A percentile compares a stretch with the other conserved stretches of the same genome.
Conservation (phyloP, 106 monocot species). For the Cymbidium sinense region DNA sequence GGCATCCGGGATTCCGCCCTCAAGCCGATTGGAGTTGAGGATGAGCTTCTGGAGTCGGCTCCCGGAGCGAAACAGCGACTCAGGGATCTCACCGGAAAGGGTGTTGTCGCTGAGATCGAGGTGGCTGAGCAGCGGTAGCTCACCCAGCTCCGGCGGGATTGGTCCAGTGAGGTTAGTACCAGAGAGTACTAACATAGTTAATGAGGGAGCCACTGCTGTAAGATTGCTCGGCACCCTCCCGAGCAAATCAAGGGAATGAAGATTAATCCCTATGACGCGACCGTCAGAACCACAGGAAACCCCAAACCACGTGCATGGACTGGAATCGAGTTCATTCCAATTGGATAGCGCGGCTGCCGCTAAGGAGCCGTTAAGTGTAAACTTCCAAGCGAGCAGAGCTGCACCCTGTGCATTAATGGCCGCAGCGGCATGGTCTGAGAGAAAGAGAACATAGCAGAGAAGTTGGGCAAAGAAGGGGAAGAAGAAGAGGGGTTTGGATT, state of each 20-base stretch:
- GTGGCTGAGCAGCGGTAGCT: slow-evolving; percentile 26
- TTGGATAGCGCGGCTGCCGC: slow-evolving; percentile 24
- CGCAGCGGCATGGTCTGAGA: background rate
- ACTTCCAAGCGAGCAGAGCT: slow-evolving; percentile 67
- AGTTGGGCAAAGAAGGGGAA: background rate
- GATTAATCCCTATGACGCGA: slow-evolving; percentile 37
- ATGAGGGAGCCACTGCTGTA: slow-evolving; percentile 20
- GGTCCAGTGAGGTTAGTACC: slow-evolving; percentile 68
- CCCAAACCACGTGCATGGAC: slow-evolving; percentile 67
- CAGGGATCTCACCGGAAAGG: slow-evolving; percentile 64
- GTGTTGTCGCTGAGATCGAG: slow-evolving; percentile 74
- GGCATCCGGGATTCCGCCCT: slow-evolving; percentile 52
- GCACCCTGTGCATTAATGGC: slow-evolving; percentile 33
- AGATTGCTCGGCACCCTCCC: slow-evolving; percentile 45
- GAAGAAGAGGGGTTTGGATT: background rate
- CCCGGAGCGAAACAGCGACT: slow-evolving; percentile 26
- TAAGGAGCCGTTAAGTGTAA: slow-evolving; percentile 25
- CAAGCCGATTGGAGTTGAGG: slow-evolving; percentile 61
- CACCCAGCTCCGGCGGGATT: slow-evolving; percentile 49
- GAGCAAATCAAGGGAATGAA: slow-evolving; percentile 45
- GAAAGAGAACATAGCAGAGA: background rate
- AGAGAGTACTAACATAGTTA: slow-evolving; percentile 39
- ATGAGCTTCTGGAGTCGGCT: slow-evolving; percentile 41
- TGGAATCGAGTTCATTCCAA: slow-evolving; percentile 39
- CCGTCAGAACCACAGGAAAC: slow-evolving; percentile 34